Evolutionary conservation across 306 rosid genomes (phyloP), one percentile per base, ranked within the genome.

Genomic region (Dryas alaskensis): DNA sequence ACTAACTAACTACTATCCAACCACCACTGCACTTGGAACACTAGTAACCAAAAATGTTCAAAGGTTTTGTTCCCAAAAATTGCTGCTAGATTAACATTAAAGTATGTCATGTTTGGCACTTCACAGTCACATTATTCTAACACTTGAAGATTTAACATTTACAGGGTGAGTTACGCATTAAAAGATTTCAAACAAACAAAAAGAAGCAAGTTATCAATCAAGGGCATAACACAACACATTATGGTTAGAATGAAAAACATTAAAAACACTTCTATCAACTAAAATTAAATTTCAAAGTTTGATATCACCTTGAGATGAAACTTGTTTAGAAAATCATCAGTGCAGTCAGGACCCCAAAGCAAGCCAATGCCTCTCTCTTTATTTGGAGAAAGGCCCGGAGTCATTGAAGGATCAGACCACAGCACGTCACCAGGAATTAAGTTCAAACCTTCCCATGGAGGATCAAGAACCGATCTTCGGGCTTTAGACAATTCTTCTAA

Each of bases 341-440:
- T 88, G 78, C 92, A 84, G 80, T 92, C 98, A 49, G 98, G 98
- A 58, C 98, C 98, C 94, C 92, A 90, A 81, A 88, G 74, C 60
- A 88, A 84, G 39, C 98, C 98, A 72, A 92, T 92, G 67, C 98
- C 98, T 79, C 98, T 87, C 74, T 85, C 98, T 74, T 77, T 88
- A 82, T 92, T 90, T 3, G 89, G 98, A 73, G 89, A 83, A 84
- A 92, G 96, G 14, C 98, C 98, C 7, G 82, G 84, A 5, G 4
- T 81, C 79, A 86, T 87, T 2, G 98, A 92, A 10, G 96, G 98
- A 81, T 92, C 98, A 8, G 98, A 92, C 98, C 98, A 92, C 83
- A 92, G 81, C 76, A 92, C 96, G 72, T 92, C 98, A 6, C 98
- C 98, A 6, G 98, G 98, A 72, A 92, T 92, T 86, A 92, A 83